Percentiles rank a stretch among this genome's conserved stretches.
Evolutionary conservation across 495 filamentous ascomycete species (phyloP).

Genomic region (Penicillium longicatenatum): DNA sequence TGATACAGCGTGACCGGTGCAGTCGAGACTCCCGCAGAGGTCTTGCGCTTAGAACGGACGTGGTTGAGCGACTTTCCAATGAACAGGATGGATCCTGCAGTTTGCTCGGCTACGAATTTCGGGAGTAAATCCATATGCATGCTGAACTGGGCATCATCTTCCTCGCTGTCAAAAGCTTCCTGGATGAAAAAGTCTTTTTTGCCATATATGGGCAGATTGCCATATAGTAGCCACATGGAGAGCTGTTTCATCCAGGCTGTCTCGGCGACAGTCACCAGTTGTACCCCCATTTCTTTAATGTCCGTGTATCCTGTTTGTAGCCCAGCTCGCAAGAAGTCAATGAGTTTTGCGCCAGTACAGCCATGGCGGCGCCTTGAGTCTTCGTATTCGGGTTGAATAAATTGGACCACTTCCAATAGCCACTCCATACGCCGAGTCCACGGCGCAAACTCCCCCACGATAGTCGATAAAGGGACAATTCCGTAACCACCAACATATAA

Average conservation of each 20-base stretch:
- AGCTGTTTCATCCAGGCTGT: conserved; percentile 88
- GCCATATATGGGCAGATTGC: conserved; percentile 72
- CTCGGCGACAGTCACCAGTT: conserved; percentile 77
- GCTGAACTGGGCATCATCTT: conserved; percentile 52
- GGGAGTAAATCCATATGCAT: conserved; percentile 63
- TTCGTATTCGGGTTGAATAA: conserved; percentile 54
- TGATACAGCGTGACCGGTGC: conserved; percentile 66
- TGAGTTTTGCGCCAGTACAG: conserved; percentile 67
- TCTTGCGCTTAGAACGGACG: conserved; percentile 57
- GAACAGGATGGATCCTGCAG: conserved; percentile 83
- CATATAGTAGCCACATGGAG: conserved; percentile 87
- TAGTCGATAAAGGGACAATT: conserved; percentile 84
- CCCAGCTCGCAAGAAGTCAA: conserved; percentile 71
- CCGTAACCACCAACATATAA: conserved; percentile 83
- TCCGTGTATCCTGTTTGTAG: conserved; percentile 87
- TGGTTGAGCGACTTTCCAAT: conserved; percentile 88
- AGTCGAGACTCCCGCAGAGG: conserved; percentile 34
- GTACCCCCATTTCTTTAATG: conserved; percentile 70
- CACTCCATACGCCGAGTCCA: conserved; percentile 86
- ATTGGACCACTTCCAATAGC: conserved; percentile 71
- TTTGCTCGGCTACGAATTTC: conserved; percentile 70
- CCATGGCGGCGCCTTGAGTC: conserved; percentile 21
- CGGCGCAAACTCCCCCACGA: conserved; percentile 78
- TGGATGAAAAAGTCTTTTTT: conserved; percentile 80
- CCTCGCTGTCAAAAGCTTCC: conserved; percentile 37